Conservation (phyloP, 1,284 basidiomycete species). For the Tilletia walkeri region DNA sequence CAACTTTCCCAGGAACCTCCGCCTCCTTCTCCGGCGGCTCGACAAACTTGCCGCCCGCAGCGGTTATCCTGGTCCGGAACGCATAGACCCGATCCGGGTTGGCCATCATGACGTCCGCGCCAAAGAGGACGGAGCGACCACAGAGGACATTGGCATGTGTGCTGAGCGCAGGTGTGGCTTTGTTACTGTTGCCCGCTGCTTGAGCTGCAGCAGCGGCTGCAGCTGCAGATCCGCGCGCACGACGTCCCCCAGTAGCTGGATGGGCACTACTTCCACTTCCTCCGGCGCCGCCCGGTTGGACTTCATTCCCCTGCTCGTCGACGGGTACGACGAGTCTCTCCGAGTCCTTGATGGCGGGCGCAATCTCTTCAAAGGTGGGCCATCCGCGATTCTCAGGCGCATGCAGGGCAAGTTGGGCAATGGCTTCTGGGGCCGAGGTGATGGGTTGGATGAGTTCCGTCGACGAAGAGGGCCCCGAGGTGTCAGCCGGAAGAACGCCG, state of each 20-base stretch:
- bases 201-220: not conserved
- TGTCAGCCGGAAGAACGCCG: not conserved
- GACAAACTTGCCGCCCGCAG: constrained; percentile 28
- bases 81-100: constrained; percentile 52
- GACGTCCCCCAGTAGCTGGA: not conserved
- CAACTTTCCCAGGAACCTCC: constrained; percentile 36
- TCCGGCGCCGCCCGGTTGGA: not conserved
- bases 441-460: not conserved
- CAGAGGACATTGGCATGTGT: constrained; percentile 56
- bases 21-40: constrained; percentile 31
- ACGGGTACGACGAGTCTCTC: constrained; percentile 6
- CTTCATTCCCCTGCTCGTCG: constrained; percentile 5
- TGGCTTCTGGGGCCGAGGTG: not conserved
- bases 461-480: no score
- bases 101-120: constrained; percentile 26
- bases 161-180: not conserved
- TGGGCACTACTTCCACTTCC: no score
- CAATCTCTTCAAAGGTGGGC: constrained; percentile 15
- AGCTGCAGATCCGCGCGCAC: not conserved
- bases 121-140: constrained; percentile 61
- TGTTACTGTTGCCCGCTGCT: no score
- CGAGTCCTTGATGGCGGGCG: constrained; percentile 7
- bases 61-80: constrained; percentile 53
- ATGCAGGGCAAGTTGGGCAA: not conserved
- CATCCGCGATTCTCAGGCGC: constrained; percentile 10